Conservation (phyloP, 2,329 filamentous ascomycete species). For the Apiospora arundinis region DNA sequence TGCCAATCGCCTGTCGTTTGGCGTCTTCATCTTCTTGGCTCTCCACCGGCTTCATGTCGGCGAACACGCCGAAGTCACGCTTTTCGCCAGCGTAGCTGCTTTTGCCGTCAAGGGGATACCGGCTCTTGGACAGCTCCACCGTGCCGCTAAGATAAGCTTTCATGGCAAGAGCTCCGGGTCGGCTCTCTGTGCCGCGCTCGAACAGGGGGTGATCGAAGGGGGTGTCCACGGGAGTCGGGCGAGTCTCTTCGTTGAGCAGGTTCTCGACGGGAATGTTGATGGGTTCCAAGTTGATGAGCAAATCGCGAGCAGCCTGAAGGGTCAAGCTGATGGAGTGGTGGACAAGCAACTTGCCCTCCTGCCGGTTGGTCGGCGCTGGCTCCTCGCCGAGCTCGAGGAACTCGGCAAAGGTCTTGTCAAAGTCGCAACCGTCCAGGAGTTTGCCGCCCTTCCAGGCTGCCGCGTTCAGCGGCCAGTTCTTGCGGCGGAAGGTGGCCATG, state of each 20-base stretch:
- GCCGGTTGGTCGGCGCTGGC: not conserved
- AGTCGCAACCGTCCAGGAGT: not conserved
- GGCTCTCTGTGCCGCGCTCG: not conserved
- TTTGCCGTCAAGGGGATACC: not conserved
- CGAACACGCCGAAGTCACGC: not conserved
- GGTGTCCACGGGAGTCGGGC: not conserved
- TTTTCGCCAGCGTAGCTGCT: not conserved
- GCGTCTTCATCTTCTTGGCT: not conserved
- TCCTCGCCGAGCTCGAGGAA: not conserved
- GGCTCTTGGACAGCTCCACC: not conserved
- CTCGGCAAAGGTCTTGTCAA: not conserved
- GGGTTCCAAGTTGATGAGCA: not conserved
- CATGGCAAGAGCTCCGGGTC: not conserved
- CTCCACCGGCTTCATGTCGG: not conserved
- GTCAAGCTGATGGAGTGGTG: not conserved
- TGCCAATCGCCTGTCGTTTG: not conserved
- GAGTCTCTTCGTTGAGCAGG: not conserved
- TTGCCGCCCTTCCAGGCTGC: not conserved
- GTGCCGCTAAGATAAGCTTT: not conserved
- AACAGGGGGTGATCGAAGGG: not conserved
- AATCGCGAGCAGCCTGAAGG: not conserved
- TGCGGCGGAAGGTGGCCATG: not conserved
- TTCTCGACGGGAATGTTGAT: not conserved
- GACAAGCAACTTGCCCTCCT: not conserved
- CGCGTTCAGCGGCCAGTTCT: not conserved